Percentiles rank a stretch among this genome's conserved stretches.
phyloP scores from a whole-genome alignment of 306 rosid species.

The Pachyrhizus erosus region DNA sequence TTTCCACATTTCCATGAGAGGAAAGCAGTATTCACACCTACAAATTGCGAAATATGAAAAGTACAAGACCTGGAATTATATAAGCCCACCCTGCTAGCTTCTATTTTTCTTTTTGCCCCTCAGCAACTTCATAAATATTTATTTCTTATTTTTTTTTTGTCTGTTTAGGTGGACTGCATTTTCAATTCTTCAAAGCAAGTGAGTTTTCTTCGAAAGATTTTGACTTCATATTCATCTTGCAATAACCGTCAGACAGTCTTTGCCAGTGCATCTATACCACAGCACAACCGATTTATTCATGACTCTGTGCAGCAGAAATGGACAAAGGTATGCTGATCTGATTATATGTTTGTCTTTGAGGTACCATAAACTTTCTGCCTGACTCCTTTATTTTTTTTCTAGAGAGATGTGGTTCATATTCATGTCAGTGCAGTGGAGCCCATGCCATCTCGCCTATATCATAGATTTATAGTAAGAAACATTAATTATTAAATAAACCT shows the following conservation, averaged over 20 bases:
- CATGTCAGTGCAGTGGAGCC: constrained; percentile 83
- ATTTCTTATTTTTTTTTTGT: constrained; percentile 15
- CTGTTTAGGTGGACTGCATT: constrained; percentile 87
- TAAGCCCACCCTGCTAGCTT: constrained; percentile 5
- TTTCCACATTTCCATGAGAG: constrained; percentile 11
- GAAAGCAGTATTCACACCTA: neutral
- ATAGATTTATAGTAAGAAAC: constrained; percentile 77
- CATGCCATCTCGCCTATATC: constrained; percentile 80
- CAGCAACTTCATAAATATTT: constrained; percentile 30
- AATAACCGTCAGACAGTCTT: constrained; percentile 83
- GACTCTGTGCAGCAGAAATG: constrained; percentile 95
- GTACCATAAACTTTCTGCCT: constrained; percentile 19
- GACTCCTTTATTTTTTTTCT: constrained; percentile 50
- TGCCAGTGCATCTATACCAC: constrained; percentile 98
- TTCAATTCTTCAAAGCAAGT: constrained; percentile 90
- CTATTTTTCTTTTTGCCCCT: constrained; percentile 2
- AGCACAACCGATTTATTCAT: constrained; percentile 80
- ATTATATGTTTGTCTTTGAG: constrained; percentile 43
- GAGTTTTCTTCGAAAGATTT: constrained; percentile 80
- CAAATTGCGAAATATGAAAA: constrained; percentile 19
- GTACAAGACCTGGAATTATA: constrained; percentile 23
- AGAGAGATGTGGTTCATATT: constrained; percentile 82
- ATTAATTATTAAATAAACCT: constrained; percentile 9
- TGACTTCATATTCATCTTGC: constrained; percentile 80
- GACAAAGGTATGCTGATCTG: constrained; percentile 74